Evolutionary conservation across 371 early-diverging fungal genomes (phyloP).

Genomic region (Rhizopus sp.): DNA sequence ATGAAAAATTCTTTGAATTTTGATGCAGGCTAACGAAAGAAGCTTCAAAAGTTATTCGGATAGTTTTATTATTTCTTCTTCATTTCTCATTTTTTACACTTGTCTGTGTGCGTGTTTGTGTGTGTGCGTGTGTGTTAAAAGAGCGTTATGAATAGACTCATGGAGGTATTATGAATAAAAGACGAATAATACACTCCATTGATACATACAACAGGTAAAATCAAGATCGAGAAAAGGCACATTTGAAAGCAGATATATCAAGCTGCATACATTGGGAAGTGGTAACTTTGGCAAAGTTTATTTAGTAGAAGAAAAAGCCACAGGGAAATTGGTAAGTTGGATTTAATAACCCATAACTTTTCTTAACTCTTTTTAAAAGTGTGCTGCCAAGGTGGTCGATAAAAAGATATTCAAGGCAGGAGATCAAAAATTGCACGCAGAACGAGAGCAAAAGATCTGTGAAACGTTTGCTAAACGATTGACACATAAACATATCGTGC

Average conservation of each 20-base stretch:
- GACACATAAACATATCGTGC: constrained; percentile 83
- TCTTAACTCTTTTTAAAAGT: constrained; percentile 34
- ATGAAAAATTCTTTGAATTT: not conserved
- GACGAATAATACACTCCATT: not conserved
- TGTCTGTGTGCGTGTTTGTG: not conserved
- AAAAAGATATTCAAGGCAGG: constrained; percentile 57
- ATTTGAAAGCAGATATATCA: constrained; percentile 31
- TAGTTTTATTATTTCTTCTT: constrained; percentile 2
- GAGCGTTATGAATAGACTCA: not conserved
- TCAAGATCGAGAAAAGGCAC: constrained; percentile 4
- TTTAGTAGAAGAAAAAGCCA: constrained; percentile 59
- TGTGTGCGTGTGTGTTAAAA: not conserved
- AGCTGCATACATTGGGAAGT: constrained; percentile 67
- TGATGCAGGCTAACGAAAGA: constrained; percentile 4
- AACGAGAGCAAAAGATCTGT: constrained; percentile 65
- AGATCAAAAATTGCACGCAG: constrained; percentile 56
- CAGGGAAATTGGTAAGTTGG: constrained; percentile 62
- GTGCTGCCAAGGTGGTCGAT: constrained; percentile 66
- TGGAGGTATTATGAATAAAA: not conserved
- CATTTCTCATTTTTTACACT: not conserved
- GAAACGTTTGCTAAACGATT: constrained; percentile 63
- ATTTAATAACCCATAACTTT: constrained; percentile 12
- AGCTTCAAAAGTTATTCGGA: not conserved
- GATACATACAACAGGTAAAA: constrained; percentile 3
- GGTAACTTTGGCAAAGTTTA: constrained; percentile 89